Percentiles rank a stretch among this genome's conserved stretches.
Conservation (phyloP, 2,329 filamentous ascomycete species). For the Apiospora pterosperma region DNA sequence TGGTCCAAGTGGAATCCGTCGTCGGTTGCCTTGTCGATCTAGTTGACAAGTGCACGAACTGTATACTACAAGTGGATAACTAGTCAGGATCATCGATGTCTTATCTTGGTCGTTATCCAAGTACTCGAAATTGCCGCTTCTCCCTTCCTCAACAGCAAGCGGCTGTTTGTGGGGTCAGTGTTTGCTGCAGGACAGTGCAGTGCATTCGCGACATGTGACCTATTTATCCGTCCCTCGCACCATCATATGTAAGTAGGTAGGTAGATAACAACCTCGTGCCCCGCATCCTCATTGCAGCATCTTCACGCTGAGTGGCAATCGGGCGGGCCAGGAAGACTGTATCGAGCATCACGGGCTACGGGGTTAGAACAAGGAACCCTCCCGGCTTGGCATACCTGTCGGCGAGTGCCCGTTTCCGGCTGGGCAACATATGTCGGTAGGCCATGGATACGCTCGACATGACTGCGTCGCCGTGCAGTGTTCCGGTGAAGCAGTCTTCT, state of each 20-base stretch:
- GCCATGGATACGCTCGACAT: constrained; percentile 37
- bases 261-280: constrained; percentile 24
- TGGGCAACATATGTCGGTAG: constrained; percentile 40
- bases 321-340: constrained; percentile 35
- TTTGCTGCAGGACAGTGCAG: background rate
- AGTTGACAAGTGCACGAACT: background rate
- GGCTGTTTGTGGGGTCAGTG: background rate
- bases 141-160: background rate
- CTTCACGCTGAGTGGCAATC: constrained; percentile 32
- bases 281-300: constrained; percentile 21
- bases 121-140: background rate
- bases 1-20: too few relatives aligned
- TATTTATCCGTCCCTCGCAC: constrained; percentile 23
- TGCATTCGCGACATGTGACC: background rate
- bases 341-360: background rate
- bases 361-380: constrained; percentile 31
- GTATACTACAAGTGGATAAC: background rate
- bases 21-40: background rate
- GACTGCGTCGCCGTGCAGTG: constrained; percentile 31
- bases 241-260: too few relatives aligned
- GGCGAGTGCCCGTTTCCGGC: constrained; percentile 36
- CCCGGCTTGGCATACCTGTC: constrained; percentile 45
- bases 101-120: background rate
- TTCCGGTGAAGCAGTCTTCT: constrained; percentile 34
- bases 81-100: background rate